Evolutionary conservation across 306 rosid genomes (phyloP).

Genomic region (Spatholobus suberectus): DNA sequence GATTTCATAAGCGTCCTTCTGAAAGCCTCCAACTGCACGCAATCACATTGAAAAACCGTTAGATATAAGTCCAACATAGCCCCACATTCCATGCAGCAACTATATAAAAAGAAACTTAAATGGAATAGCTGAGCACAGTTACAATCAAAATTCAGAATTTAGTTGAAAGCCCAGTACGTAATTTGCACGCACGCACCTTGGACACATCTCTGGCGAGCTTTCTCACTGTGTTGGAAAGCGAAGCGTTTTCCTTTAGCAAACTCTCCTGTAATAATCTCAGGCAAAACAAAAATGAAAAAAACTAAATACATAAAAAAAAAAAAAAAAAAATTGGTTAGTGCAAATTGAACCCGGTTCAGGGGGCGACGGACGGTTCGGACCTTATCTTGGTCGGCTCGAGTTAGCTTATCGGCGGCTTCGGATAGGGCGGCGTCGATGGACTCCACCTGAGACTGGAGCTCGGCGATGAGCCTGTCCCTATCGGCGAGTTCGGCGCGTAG

Average conservation of each 20-base stretch:
- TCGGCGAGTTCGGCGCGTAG: slow-evolving; percentile 63
- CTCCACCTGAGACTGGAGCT: slow-evolving; percentile 69
- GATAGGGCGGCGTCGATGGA: slow-evolving; percentile 64
- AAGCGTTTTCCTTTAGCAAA: slow-evolving; percentile 68
- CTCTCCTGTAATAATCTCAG: slow-evolving; percentile 53
- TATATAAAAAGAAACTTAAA: neutral
- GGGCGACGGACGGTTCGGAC: slow-evolving; percentile 51
- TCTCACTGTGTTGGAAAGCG: slow-evolving; percentile 68
- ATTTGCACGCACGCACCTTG: slow-evolving; percentile 72
- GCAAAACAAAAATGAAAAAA: neutral
- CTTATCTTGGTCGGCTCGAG: slow-evolving; percentile 61
- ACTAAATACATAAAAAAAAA: neutral
- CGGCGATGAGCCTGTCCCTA: slow-evolving; percentile 59
- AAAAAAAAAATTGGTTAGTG: neutral
- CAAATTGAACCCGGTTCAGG: neutral
- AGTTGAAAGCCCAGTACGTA: neutral
- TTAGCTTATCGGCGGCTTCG: slow-evolving; percentile 64
- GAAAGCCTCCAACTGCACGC: slow-evolving; percentile 85
- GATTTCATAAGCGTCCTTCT: slow-evolving; percentile 90
- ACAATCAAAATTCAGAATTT: neutral
- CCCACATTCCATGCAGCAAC: neutral
- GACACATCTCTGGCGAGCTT: slow-evolving; percentile 91
- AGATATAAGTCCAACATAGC: slow-evolving; percentile 18
- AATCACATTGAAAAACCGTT: neutral
- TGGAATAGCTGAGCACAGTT: neutral